Evolutionary conservation across 2,329 filamentous ascomycete species (phyloP), one percentile per base, ranked within the genome.

Genomic region (Diaporthe eres): DNA sequence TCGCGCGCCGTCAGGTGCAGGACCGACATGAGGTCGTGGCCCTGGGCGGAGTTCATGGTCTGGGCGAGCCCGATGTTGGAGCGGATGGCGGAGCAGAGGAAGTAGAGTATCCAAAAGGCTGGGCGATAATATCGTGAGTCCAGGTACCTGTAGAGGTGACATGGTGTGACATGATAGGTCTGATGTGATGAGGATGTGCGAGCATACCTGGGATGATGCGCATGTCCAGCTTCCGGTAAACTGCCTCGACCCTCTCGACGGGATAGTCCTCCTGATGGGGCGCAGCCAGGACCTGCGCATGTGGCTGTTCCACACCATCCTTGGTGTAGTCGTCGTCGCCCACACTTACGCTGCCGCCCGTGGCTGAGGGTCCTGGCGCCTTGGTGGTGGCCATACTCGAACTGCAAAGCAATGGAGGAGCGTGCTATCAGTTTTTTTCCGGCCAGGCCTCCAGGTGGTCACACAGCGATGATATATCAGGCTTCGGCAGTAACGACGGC

Each of bases 31-130:
- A 98, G 90, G 81, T 97, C 93, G 82, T 98, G 95, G 47, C 90
- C 89, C 57, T 89, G 85, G 25, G 89, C 85, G 42, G 85, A 85
- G 85, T 98, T 98, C 95, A 98, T 98, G 1, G 95, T 98, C 85
- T 98, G 95, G n/a, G 95, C 94, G 79, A 98, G 92, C 77, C 95
- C 95, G 78, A 98, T 94, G 84, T 97, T 98, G 80, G 95, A 97
- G 71, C 95, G 92, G 81, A 98, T 97, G 77, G 95, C 95, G 0
- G 95, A 97, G 88, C 95, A 97, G 78, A 98, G 90, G 82, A 98
- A 98, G 86, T 98, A 98, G 22, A 98, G 89, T 22, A 93, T 84
- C 95, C 95, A 98, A 84, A 98, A 96, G 42, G 95, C 94, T 89
- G 77, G 22, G 17, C 0, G 37, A 1, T 2, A 15, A 2, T 13